Percentiles rank a stretch among this genome's conserved stretches.
Evolutionary conservation across 495 filamentous ascomycete species (phyloP).

Genomic region (Tetracladium setigerum): DNA sequence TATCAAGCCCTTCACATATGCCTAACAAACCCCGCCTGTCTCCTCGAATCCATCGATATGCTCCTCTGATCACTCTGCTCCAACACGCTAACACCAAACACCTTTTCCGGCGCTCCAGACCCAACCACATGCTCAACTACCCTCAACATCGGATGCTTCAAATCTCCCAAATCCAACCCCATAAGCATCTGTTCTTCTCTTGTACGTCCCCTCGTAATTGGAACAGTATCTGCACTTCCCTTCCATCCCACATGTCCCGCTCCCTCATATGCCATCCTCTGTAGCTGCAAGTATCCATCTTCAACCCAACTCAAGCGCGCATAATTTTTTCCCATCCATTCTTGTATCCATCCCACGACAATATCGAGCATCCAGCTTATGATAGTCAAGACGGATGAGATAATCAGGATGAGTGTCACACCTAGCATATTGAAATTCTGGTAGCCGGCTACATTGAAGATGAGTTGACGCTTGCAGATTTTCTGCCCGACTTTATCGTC

Average conservation of each 20-base stretch:
- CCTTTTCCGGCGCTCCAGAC: too few species aligned
- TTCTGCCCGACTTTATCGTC: not conserved
- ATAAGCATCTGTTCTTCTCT: not conserved
- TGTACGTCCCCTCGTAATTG: not conserved
- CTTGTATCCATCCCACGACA: conserved; percentile 4
- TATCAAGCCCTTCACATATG: too few species aligned
- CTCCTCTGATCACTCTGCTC: too few species aligned
- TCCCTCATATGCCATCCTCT: conserved; percentile 16
- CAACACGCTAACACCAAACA: too few species aligned
- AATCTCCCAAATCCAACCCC: not conserved
- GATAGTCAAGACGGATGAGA: not conserved
- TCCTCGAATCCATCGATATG: too few species aligned
- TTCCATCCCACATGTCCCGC: conserved; percentile 9
- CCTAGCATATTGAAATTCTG: conserved; percentile 16
- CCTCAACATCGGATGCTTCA: conserved; percentile 1
- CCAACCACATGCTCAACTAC: too few species aligned
- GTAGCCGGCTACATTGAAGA: conserved; percentile 9
- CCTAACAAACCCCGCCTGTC: too few species aligned
- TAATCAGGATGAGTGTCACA: conserved; percentile 8
- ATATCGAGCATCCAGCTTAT: conserved; percentile 2
- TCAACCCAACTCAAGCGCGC: conserved; percentile 5
- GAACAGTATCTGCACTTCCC: conserved; percentile 2
- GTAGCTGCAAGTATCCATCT: conserved; percentile 14
- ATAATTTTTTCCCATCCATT: not conserved
- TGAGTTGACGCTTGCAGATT: conserved; percentile 13